Percentiles rank a stretch among this genome's conserved stretches.
Evolutionary conservation across 179 eudicot species (phyloP).

Genomic region (Patellifolia procumbens): DNA sequence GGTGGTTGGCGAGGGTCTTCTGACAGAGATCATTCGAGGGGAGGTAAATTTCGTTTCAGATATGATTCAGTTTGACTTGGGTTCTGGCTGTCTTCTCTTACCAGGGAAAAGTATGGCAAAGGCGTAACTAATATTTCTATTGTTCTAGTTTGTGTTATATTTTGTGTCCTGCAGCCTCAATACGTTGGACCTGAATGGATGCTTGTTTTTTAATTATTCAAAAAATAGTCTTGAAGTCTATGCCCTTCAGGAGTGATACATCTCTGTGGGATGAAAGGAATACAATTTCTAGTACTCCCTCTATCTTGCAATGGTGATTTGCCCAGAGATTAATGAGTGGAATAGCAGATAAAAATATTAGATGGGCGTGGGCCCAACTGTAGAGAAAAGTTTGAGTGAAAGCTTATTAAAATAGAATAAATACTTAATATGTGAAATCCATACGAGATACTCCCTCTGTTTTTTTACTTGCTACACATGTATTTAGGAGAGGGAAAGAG

Average conservation of each 20-base stretch:
- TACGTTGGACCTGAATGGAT: background rate
- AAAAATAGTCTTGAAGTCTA: background rate
- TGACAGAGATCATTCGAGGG: constrained; percentile 63
- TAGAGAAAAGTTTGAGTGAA: background rate
- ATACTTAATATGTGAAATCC: background rate
- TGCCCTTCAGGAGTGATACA: background rate
- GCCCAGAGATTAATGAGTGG: background rate
- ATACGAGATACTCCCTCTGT: background rate
- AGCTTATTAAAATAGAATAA: background rate
- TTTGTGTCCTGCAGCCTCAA: background rate
- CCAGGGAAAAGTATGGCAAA: constrained; percentile 1
- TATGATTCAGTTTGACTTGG: constrained; percentile 6
- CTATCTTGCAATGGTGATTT: background rate
- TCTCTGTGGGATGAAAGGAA: background rate
- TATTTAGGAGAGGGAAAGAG: no score
- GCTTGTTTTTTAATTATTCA: no score
- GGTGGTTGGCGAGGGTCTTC: constrained; percentile 66
- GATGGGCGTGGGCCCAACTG: background rate
- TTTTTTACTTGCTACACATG: no score
- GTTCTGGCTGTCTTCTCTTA: background rate
- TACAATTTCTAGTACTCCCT: background rate
- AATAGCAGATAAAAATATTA: background rate
- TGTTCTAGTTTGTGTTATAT: background rate
- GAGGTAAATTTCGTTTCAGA: constrained; percentile 41
- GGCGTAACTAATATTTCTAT: background rate